phyloP scores from a whole-genome alignment of 2,329 filamentous ascomycete species.

The Trichothecium roseum region DNA sequence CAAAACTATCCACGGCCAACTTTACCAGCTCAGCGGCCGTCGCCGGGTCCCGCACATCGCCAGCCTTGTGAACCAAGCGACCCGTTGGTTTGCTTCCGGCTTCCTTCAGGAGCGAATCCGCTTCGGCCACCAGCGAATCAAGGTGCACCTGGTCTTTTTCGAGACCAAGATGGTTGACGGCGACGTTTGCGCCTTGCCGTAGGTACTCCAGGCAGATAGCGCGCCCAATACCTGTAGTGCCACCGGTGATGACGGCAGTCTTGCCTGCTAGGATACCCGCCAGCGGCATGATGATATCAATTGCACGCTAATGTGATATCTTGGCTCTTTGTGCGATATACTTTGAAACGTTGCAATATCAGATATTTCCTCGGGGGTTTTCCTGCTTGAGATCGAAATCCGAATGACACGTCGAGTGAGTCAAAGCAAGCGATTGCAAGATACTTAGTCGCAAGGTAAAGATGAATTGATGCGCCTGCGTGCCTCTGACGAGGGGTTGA shows the following conservation, averaged over 20 bases:
- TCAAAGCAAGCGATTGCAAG: too few species aligned
- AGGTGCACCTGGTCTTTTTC: constrained; percentile 40
- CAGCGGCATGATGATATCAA: constrained; percentile 25
- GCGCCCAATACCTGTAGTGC: constrained; percentile 75
- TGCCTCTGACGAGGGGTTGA: too few species aligned
- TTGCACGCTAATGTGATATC: too few species aligned
- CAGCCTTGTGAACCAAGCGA: constrained; percentile 55
- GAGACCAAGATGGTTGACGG: constrained; percentile 68
- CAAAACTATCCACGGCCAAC: constrained; percentile 46
- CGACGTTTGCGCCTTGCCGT: constrained; percentile 65
- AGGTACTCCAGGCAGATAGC: constrained; percentile 76
- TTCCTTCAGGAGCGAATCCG: constrained; percentile 29
- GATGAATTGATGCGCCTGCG: too few species aligned
- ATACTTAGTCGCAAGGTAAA: too few species aligned
- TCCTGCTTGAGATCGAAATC: constrained; percentile 2
- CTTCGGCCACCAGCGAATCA: constrained; percentile 40
- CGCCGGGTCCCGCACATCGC: constrained; percentile 66
- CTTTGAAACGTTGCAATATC: constrained; percentile 6
- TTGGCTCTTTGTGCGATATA: constrained; percentile 5
- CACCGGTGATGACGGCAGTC: constrained; percentile 78
- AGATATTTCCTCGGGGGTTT: too few species aligned
- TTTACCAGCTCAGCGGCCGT: constrained; percentile 60
- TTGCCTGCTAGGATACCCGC: constrained; percentile 57
- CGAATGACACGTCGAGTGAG: neutral
- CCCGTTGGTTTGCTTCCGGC: constrained; percentile 34